phyloP scores from a whole-genome alignment of 2,329 filamentous ascomycete genomes.

The Alternaria consortialis region DNA sequence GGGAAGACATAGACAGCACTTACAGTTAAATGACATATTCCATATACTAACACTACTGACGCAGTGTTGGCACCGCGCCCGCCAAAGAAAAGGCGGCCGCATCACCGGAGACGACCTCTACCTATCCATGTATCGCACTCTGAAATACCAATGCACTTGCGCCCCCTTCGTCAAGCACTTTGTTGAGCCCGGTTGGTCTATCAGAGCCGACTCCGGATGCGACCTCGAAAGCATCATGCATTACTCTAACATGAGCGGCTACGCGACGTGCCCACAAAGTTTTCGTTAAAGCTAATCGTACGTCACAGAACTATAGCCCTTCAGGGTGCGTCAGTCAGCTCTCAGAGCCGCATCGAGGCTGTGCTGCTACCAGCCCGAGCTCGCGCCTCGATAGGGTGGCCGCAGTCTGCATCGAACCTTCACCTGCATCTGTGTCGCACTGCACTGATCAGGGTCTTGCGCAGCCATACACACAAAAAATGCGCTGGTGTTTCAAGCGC shows the following conservation, averaged over 20 bases:
- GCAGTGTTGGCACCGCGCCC: background rate
- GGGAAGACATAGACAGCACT: background rate
- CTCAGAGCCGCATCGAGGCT: background rate
- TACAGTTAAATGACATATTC: background rate
- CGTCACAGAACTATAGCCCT: background rate
- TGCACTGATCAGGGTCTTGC: background rate
- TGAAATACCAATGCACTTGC: background rate
- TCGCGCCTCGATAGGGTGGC: background rate
- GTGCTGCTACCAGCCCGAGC: background rate
- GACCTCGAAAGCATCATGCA: slow-evolving; percentile 3
- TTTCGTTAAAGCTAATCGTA: too few species aligned
- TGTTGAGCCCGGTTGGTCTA: slow-evolving; percentile 1
- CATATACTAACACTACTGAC: background rate
- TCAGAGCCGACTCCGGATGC: background rate
- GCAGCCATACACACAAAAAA: background rate
- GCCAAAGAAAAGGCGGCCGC: background rate
- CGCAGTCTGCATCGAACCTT: background rate
- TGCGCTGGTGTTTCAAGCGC: background rate
- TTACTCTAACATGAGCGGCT: background rate
- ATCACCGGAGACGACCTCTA: background rate
- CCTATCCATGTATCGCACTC: background rate
- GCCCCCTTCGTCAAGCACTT: slow-evolving; percentile 4
- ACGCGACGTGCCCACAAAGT: background rate
- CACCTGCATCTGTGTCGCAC: background rate
- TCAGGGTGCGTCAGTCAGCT: background rate